Evolutionary conservation across 2,329 filamentous ascomycete genomes (phyloP), one percentile per base, ranked within the genome.

Genomic region (Colletotrichum nymphaeae): DNA sequence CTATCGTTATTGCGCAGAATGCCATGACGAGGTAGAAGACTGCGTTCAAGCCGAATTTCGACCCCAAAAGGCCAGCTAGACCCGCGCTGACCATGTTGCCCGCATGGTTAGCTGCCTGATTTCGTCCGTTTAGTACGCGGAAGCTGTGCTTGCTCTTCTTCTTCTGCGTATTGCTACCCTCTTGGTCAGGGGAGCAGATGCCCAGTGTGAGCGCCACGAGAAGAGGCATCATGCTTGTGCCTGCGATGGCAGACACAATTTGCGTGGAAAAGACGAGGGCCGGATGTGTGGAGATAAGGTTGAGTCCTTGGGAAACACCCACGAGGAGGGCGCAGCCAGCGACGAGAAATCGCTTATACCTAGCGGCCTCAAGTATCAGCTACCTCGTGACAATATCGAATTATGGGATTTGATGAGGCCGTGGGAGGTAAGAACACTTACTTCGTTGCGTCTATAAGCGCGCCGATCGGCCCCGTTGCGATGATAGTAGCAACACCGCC

Each of bases 21-120:
- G 69, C 69, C 65, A 69, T 72, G 53, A 72, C 69, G 1, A 69
- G 59, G 4, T 30, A 69, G 53, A 72, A 72, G 24, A 72, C 66
- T 1, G 69, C 69, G 19, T 37, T 64, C 30, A 72, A 28, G 0
- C 69, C 69, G 42, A 72, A 72, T 7, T 16, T 53, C 0, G 66
- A 59, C 0, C 69, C 69, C 26, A 72, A 30, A 2, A 55, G n/a
- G 16, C 59, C 69, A 0, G 69, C 69, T 6, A 72, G 53, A 11
- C 69, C 69, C 3, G 69, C 66, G 59, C 69, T 72, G 30, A 69
- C 69, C 69, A 72, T 72, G 9, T 72, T 72, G 0, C 69, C 69
- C 4, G 69, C 69, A 11, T 72, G 69, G 0, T 72, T 72, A 5
- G 65, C 57, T 6, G 69, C 69, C 24, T 72, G 69, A 8, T 69